Conservation (phyloP, 192 early-diverging fungal genomes). For the Podila minutissima region DNA sequence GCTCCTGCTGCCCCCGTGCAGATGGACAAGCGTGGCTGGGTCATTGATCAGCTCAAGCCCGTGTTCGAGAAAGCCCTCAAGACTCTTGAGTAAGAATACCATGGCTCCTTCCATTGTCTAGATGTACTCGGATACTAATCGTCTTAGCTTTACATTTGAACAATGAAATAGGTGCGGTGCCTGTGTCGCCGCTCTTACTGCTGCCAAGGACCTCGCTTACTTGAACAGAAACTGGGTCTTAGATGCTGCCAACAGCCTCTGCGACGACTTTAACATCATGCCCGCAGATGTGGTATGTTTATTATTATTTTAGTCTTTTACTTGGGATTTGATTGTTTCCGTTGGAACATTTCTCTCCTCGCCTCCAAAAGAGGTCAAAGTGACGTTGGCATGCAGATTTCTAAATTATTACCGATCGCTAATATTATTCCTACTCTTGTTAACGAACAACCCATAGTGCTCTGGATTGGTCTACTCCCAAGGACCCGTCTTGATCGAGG, state of each 20-base stretch:
- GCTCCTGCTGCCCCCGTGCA: slow-evolving; percentile 20
- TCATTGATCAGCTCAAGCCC: slow-evolving; percentile 26
- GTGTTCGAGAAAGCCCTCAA: slow-evolving; percentile 36
- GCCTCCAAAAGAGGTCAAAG: background rate
- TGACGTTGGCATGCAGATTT: background rate
- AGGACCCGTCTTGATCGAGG: slow-evolving; percentile 53
- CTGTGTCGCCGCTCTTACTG: slow-evolving; percentile 54
- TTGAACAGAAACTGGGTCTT: slow-evolving; percentile 54
- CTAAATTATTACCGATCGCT: background rate
- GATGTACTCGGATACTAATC: background rate
- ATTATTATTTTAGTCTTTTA: background rate
- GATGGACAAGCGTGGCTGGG: slow-evolving; percentile 38
- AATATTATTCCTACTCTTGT: background rate
- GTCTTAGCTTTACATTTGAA: background rate
- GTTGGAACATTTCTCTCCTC: background rate
- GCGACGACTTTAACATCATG: slow-evolving; percentile 41
- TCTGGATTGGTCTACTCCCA: slow-evolving; percentile 58
- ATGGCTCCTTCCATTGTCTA: no score
- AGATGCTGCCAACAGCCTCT: slow-evolving; percentile 40
- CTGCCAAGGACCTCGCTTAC: slow-evolving; percentile 55
- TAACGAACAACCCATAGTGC: slow-evolving; percentile 40
- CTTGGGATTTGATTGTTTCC: background rate
- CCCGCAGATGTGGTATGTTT: slow-evolving; percentile 54
- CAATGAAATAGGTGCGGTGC: slow-evolving; percentile 42
- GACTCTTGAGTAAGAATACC: slow-evolving; percentile 11